Evolutionary conservation across 2,329 filamentous ascomycete species (phyloP).

Genomic region (Aureobasidium sp.): DNA sequence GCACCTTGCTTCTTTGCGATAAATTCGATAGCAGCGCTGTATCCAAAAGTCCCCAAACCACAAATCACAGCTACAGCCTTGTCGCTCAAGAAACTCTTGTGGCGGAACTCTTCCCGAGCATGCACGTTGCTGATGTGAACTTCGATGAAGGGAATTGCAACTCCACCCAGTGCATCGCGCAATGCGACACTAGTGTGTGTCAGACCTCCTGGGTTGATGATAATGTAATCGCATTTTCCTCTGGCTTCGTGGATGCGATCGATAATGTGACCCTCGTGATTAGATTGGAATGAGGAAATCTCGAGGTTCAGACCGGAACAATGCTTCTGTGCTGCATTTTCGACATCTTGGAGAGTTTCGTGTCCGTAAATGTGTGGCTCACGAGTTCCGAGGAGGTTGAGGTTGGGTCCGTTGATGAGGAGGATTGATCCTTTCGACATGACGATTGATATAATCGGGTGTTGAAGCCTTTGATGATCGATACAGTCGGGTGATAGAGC

Average conservation of each 20-base stretch:
- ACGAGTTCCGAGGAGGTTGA: conserved; percentile 68
- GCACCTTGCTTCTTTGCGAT: conserved; percentile 20
- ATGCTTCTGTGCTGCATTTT: conserved; percentile 39
- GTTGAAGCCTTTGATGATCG: too few relatives aligned
- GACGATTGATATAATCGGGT: too few relatives aligned
- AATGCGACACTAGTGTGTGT: conserved; percentile 71
- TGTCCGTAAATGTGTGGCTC: conserved; percentile 65
- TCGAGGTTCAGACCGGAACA: conserved; percentile 35
- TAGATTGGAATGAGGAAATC: conserved; percentile 55
- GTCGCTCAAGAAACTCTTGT: conserved; percentile 64
- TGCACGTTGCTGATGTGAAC: conserved; percentile 69
- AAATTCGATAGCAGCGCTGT: conserved; percentile 38
- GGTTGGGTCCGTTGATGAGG: conserved; percentile 71
- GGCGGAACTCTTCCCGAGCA: conserved; percentile 57
- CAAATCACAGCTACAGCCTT: conserved; percentile 68
- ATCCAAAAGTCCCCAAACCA: conserved; percentile 47
- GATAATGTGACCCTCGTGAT: conserved; percentile 66
- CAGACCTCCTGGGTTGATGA: conserved; percentile 68
- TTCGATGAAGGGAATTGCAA: conserved; percentile 66
- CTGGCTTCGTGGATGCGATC: conserved; percentile 61
- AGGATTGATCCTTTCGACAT: conserved; percentile 41
- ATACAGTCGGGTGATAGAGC: too few relatives aligned
- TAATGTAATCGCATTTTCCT: conserved; percentile 46
- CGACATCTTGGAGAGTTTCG: conserved; percentile 57
- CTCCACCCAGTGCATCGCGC: conserved; percentile 62